Conservation (phyloP, 2,329 filamentous ascomycete species). For the Aspergillus melleus region DNA sequence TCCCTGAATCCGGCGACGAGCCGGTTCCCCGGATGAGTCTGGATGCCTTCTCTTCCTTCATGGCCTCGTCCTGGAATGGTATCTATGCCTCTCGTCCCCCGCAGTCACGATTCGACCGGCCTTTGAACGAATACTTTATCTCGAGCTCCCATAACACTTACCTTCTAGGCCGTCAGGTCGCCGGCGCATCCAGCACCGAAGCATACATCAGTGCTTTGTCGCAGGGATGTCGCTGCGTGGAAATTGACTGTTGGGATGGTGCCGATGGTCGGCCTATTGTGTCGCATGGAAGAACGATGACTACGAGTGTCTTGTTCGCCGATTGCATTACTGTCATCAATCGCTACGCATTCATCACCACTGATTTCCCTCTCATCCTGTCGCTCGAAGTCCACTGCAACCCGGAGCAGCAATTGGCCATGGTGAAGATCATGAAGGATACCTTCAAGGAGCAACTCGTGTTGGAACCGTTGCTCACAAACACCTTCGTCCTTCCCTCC, state of each 20-base stretch:
- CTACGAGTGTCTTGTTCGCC: conserved; percentile 81
- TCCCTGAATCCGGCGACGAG: conserved; percentile 43
- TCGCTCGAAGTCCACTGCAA: conserved; percentile 96
- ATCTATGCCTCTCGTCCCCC: conserved; percentile 63
- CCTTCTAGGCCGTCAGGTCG: conserved; percentile 84
- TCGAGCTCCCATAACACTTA: conserved; percentile 99
- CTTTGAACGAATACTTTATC: conserved; percentile 95
- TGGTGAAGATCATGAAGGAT: conserved; percentile 86
- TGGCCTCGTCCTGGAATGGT: conserved; percentile 73
- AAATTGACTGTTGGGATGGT: conserved; percentile 98
- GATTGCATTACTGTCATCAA: conserved; percentile 93
- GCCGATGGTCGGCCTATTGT: conserved; percentile 83
- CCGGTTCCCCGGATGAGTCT: conserved; percentile 68
- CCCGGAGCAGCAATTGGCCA: conserved; percentile 74
- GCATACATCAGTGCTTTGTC: conserved; percentile 88
- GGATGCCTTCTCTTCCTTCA: conserved; percentile 73
- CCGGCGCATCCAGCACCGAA: conserved; percentile 87
- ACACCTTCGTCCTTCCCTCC: conserved; percentile 70
- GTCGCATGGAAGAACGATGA: conserved; percentile 86
- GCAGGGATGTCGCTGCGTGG: conserved; percentile 88
- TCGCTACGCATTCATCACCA: conserved; percentile 87
- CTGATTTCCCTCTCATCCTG: conserved; percentile 86
- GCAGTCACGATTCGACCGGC: conserved; percentile 69
- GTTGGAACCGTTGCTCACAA: conserved; percentile 69
- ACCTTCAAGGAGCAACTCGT: conserved; percentile 80